A percentile compares a stretch with the other conserved stretches of the same genome.
These are phyloP conservation scores for Sporisorium exsertum DNA, from an alignment of 1,284 basidiomycete species.

Conservation along the genomic window DNA sequence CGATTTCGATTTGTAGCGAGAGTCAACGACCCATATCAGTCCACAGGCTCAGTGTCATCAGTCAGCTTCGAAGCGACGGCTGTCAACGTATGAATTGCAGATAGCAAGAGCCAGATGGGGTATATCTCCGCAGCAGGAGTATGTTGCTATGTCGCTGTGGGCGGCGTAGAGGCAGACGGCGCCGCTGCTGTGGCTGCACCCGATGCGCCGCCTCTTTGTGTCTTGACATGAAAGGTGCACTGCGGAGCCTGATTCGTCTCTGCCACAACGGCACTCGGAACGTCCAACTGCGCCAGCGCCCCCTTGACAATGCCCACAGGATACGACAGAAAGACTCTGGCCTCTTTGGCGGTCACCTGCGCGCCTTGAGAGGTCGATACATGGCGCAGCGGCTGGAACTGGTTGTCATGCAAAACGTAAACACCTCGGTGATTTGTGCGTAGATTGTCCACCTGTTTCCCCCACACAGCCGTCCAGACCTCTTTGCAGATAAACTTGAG, in stretches of 20 bases:
- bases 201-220: conserved; percentile 23
- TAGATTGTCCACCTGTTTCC: conserved; percentile 94
- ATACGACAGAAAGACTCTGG: conserved; percentile 52
- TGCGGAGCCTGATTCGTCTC: conserved; percentile 56
- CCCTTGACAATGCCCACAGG: conserved; percentile 58
- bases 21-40: neutral
- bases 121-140: neutral
- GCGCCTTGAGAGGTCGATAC: conserved; percentile 82
- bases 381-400: conserved; percentile 84
- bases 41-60: neutral
- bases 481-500: conserved; percentile 98
- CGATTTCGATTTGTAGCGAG: conserved; percentile 55
- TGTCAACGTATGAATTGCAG: neutral
- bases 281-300: conserved; percentile 55
- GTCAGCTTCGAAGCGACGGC: neutral
- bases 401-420: conserved; percentile 90
- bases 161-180: neutral
- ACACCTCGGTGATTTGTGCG: conserved; percentile 93
- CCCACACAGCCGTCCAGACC: conserved; percentile 86
- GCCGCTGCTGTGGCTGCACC: neutral
- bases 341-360: conserved; percentile 75
- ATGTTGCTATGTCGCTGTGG: conserved; percentile 2
- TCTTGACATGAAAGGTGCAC: conserved; percentile 61
- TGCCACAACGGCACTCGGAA: conserved; percentile 53
- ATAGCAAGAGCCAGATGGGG: neutral